Evolutionary conservation across 2,329 filamentous ascomycete species (phyloP).

Genomic region (Phaeomoniella chlamydospora): DNA sequence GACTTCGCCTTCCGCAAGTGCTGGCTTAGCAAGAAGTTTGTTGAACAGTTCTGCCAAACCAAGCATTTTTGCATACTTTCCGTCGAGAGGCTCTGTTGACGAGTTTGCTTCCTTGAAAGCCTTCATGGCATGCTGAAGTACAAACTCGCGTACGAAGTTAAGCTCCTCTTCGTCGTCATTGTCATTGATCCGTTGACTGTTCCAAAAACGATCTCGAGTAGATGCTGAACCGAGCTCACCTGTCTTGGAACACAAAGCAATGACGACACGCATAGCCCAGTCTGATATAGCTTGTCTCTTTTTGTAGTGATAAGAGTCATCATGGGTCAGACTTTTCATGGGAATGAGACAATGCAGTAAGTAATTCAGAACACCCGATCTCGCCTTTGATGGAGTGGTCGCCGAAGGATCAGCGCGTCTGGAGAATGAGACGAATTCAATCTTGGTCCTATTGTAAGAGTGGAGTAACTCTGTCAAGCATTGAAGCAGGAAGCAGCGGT

Average conservation of each 20-base stretch:
- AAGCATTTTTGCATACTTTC: slow-evolving; percentile 77
- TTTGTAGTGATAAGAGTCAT: slow-evolving; percentile 62
- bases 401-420: slow-evolving; percentile 73
- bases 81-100: slow-evolving; percentile 66
- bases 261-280: slow-evolving; percentile 74
- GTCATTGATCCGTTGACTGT: slow-evolving; percentile 32
- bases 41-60: slow-evolving; percentile 84
- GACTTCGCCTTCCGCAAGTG: slow-evolving; percentile 40
- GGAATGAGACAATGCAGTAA: slow-evolving; percentile 67
- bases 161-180: slow-evolving; percentile 71
- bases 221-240: slow-evolving; percentile 48
- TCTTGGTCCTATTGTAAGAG: slow-evolving; percentile 87
- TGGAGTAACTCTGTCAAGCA: slow-evolving; percentile 81
- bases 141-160: slow-evolving; percentile 84
- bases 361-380: slow-evolving; percentile 86
- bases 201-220: slow-evolving; percentile 12
- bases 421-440: slow-evolving; percentile 99
- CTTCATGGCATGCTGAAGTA: slow-evolving; percentile 81
- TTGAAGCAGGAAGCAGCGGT: slow-evolving; percentile 86
- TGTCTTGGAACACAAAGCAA: slow-evolving; percentile 77
- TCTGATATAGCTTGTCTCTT: slow-evolving; percentile 75
- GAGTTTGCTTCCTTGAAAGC: slow-evolving; percentile 78
- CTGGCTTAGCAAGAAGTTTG: slow-evolving; percentile 72
- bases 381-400: slow-evolving; percentile 82
- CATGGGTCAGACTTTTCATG: slow-evolving; percentile 50